phyloP scores from a whole-genome alignment of 129 eudicot genomes.

The Pseudognaphalium luteoalbum region DNA sequence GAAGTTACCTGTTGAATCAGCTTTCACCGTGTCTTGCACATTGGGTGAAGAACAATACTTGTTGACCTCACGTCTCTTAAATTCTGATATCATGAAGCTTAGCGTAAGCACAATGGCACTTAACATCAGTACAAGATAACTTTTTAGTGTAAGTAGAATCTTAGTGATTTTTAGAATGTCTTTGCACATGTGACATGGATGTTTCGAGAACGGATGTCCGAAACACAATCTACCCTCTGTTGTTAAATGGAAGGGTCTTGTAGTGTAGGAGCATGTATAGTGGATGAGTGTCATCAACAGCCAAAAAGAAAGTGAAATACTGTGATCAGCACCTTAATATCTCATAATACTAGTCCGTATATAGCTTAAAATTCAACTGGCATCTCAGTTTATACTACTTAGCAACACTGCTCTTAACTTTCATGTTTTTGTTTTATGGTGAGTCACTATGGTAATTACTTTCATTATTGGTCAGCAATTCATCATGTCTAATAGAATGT shows the following conservation, averaged over 20 bases:
- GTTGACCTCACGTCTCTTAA: slow-evolving; percentile 61
- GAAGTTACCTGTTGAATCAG: slow-evolving; percentile 48
- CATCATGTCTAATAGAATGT: background rate
- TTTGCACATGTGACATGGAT: background rate
- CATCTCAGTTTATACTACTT: background rate
- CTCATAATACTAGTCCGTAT: background rate
- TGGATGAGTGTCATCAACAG: background rate
- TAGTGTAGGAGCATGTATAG: background rate
- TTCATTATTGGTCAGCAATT: background rate
- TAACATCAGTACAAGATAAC: background rate
- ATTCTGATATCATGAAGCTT: slow-evolving; percentile 52
- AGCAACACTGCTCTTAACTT: background rate
- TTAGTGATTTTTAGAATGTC: slow-evolving; percentile 8
- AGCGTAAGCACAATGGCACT: slow-evolving; percentile 14
- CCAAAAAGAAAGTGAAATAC: background rate
- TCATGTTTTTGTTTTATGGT: background rate
- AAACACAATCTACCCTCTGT: background rate
- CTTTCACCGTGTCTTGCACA: slow-evolving; percentile 42
- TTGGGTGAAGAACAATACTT: slow-evolving; percentile 59
- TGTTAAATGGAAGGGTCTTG: background rate
- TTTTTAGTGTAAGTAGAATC: background rate
- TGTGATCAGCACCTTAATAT: background rate
- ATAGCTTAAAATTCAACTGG: background rate
- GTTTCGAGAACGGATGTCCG: background rate
- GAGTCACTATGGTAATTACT: background rate